Conservation (phyloP, 75 land plant genomes). For the Selaginella tamariscina region DNA sequence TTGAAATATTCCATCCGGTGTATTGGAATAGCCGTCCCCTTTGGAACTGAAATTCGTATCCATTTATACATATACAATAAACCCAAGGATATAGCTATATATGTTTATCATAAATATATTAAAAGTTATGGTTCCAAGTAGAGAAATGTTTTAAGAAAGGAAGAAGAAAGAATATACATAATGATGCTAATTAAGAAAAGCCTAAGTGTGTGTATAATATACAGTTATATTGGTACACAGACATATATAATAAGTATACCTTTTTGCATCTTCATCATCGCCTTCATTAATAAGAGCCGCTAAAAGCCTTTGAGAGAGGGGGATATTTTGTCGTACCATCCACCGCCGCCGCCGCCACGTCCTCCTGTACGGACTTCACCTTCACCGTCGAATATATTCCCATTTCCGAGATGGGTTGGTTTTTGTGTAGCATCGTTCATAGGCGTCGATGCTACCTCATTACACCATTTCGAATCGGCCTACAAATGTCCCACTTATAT, state of each 20-base stretch:
- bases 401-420: constrained; percentile 19
- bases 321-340: constrained; percentile 22
- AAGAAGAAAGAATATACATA: no score
- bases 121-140: no score
- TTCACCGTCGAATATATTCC: constrained; percentile 19
- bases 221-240: no score
- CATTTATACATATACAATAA: no score
- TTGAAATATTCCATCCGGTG: constrained; percentile 8
- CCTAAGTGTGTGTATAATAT: no score
- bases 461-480: constrained; percentile 19
- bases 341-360: constrained; percentile 21
- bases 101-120: no score
- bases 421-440: constrained; percentile 13
- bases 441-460: neutral
- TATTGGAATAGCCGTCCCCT: constrained; percentile 22
- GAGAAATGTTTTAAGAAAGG: no score
- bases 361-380: constrained; percentile 17
- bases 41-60: constrained; percentile 10
- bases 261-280: constrained; percentile 16
- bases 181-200: no score
- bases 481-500: constrained; percentile 21
- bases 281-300: constrained; percentile 68
- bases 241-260: no score
- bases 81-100: no score
- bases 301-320: constrained; percentile 65